phyloP scores from a whole-genome alignment of 768 basidiomycete genomes.

The Rhizopogon vinicolor region DNA sequence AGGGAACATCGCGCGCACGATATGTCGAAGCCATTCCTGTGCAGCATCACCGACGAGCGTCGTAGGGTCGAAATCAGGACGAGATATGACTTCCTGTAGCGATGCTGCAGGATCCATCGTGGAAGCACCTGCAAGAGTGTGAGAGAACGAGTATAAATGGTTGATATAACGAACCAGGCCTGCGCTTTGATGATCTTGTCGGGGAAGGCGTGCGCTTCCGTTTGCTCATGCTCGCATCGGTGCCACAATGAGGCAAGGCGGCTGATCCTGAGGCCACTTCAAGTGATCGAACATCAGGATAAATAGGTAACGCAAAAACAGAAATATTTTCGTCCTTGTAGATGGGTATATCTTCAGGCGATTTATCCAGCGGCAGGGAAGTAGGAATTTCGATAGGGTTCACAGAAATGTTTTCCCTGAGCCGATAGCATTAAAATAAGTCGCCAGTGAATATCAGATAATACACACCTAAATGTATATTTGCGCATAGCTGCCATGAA shows the following conservation, averaged over 20 bases:
- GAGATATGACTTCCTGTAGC: constrained; percentile 18
- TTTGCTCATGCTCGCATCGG: constrained; percentile 20
- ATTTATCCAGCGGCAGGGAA: constrained; percentile 11
- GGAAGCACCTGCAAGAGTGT: background rate
- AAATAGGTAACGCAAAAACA: constrained; percentile 56
- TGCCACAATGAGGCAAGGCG: background rate
- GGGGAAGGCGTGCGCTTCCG: constrained; percentile 41
- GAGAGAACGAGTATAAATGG: background rate
- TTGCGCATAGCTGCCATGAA: constrained; percentile 65
- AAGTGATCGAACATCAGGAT: constrained; percentile 4
- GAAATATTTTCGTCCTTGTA: constrained; percentile 60
- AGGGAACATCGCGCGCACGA: constrained; percentile 63
- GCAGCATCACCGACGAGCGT: constrained; percentile 39
- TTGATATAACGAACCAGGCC: background rate
- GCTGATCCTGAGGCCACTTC: background rate
- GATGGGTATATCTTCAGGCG: constrained; percentile 35
- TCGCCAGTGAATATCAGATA: background rate
- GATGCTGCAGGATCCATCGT: background rate
- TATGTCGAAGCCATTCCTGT: constrained; percentile 49
- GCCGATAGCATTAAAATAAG: background rate
- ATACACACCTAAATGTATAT: constrained; percentile 59
- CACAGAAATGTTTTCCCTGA: constrained; percentile 49
- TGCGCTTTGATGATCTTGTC: constrained; percentile 30
- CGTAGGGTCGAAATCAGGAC: constrained; percentile 24
- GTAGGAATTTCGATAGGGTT: constrained; percentile 39